Evolutionary conservation across 75 land plant species (phyloP).

Genomic region (Cryptomeria japonica): DNA sequence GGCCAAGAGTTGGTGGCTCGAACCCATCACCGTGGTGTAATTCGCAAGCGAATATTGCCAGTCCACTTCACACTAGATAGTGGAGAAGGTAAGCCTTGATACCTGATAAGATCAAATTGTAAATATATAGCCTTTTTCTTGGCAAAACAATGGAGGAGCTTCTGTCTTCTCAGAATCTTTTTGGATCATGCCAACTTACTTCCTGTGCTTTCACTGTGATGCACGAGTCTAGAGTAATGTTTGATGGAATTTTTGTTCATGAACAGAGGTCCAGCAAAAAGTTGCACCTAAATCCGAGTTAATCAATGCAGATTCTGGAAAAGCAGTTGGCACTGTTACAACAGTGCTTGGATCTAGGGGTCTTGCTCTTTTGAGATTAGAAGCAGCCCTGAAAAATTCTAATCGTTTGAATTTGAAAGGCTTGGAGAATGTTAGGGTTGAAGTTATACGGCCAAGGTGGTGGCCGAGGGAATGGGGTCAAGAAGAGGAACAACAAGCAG

Average conservation of each 20-base stretch:
- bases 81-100: slow-evolving; percentile 61
- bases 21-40: slow-evolving; percentile 94
- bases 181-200: neutral
- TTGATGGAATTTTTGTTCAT: neutral
- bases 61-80: slow-evolving; percentile 54
- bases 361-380: slow-evolving; percentile 68
- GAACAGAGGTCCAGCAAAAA: slow-evolving; percentile 62
- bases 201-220: neutral
- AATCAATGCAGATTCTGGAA: slow-evolving; percentile 39
- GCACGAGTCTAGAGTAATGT: neutral
- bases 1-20: slow-evolving; percentile 94
- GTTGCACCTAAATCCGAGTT: slow-evolving; percentile 74
- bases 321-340: slow-evolving; percentile 70
- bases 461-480: slow-evolving; percentile 92
- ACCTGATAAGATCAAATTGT: neutral
- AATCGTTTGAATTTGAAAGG: slow-evolving; percentile 39
- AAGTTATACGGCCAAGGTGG: slow-evolving; percentile 77
- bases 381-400: slow-evolving; percentile 58
- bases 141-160: neutral
- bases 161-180: neutral
- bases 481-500: slow-evolving; percentile 16
- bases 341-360: slow-evolving; percentile 79
- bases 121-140: neutral
- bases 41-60: slow-evolving; percentile 88
- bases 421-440: slow-evolving; percentile 48